These are phyloP conservation scores for Fusarium devonianum DNA, from an alignment of 2,329 filamentous ascomycete genomes.

Conservation along the genomic window DNA sequence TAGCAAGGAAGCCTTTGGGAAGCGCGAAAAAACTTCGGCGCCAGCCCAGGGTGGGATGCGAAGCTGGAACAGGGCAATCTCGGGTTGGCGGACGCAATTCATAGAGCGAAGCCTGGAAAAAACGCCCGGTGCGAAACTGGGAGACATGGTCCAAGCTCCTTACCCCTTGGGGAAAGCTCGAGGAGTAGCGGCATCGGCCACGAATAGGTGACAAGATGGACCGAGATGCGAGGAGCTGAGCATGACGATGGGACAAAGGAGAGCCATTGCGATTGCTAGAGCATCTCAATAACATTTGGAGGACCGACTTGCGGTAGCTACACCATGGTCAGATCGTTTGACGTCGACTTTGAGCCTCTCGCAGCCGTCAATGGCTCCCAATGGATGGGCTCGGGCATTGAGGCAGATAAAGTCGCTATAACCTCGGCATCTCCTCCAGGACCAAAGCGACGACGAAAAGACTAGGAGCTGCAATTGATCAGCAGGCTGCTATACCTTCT, in stretches of 20 bases:
- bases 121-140: conserved; percentile 31
- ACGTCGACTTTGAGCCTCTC: background rate
- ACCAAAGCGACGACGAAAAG: conserved; percentile 1
- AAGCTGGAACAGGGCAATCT: conserved; percentile 30
- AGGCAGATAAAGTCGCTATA: background rate
- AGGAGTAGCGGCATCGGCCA: conserved; percentile 14
- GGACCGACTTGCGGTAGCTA: background rate
- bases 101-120: background rate
- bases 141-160: conserved; percentile 36
- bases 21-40: conserved; percentile 40
- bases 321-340: background rate
- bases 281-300: background rate
- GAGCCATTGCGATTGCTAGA: conserved; percentile 23
- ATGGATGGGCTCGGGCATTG: background rate
- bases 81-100: conserved; percentile 35
- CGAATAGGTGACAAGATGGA: conserved; percentile 4
- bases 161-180: conserved; percentile 36
- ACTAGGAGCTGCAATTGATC: background rate
- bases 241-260: background rate
- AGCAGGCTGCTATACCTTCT: no score
- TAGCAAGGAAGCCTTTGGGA: no score
- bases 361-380: conserved; percentile 12
- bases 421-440: conserved; percentile 19
- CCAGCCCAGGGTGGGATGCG: conserved; percentile 32
- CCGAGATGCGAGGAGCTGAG: background rate